phyloP scores from a whole-genome alignment of 805 yeast species.

The Pichia ethanolica region DNA sequence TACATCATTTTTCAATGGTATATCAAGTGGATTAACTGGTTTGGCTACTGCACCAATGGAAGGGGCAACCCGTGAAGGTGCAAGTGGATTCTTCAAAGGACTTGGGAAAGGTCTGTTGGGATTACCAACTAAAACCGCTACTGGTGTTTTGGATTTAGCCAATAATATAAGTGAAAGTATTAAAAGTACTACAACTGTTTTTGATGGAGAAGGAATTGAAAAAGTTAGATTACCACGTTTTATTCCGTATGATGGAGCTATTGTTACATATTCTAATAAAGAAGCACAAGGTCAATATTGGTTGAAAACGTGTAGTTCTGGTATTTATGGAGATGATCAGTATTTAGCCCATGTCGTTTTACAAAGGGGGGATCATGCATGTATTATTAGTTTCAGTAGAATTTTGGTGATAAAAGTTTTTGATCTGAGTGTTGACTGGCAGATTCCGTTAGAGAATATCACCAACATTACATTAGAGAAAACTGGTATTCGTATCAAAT shows the following conservation, averaged over 20 bases:
- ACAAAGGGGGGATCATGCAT: slow-evolving; percentile 72
- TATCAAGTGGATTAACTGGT: slow-evolving; percentile 84
- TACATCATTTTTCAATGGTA: slow-evolving; percentile 75
- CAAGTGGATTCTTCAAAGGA: slow-evolving; percentile 89
- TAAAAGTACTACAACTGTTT: slow-evolving; percentile 82
- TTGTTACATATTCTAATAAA: slow-evolving; percentile 67
- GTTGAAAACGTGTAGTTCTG: slow-evolving; percentile 80
- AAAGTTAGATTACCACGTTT: slow-evolving; percentile 79
- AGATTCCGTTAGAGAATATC: slow-evolving; percentile 53
- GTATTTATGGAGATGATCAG: slow-evolving; percentile 59
- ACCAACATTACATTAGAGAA: slow-evolving; percentile 67
- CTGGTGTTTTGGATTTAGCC: slow-evolving; percentile 89
- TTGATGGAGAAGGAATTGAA: slow-evolving; percentile 70
- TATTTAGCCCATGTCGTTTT: slow-evolving; percentile 82
- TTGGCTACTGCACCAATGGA: slow-evolving; percentile 84
- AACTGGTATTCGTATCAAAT: slow-evolving; percentile 66
- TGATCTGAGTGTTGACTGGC: slow-evolving; percentile 62
- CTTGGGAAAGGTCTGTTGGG: slow-evolving; percentile 93
- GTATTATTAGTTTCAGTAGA: slow-evolving; percentile 64
- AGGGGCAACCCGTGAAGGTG: slow-evolving; percentile 85
- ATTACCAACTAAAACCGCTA: slow-evolving; percentile 92
- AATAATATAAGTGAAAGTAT: slow-evolving; percentile 92
- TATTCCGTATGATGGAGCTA: slow-evolving; percentile 60
- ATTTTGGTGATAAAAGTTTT: slow-evolving; percentile 63
- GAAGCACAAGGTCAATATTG: slow-evolving; percentile 94